These are phyloP conservation scores for Crithidia mellificae DNA, from an alignment of 208 protist species.

Conservation along the genomic window DNA sequence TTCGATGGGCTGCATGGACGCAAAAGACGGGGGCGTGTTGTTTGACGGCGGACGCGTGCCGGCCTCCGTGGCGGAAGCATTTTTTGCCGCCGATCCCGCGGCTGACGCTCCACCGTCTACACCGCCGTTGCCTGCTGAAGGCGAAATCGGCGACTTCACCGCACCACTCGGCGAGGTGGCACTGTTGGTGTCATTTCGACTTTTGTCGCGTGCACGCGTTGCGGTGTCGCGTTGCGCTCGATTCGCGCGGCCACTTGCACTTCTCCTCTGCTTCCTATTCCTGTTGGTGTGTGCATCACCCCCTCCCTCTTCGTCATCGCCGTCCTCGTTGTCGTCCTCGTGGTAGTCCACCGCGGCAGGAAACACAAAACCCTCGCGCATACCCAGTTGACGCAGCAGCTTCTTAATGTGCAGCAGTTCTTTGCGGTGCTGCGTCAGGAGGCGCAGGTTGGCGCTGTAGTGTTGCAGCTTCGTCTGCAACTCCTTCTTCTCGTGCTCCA, in stretches of 20 bases:
- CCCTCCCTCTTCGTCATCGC: no score
- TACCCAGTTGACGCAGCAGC: slow-evolving; percentile 60
- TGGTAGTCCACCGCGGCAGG: slow-evolving; percentile 10
- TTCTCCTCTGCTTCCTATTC: no score
- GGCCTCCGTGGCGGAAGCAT: not conserved
- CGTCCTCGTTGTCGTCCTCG: slow-evolving; percentile 5
- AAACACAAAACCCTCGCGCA: slow-evolving; percentile 48
- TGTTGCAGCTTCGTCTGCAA: slow-evolving; percentile 55
- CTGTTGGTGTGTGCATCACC: not conserved
- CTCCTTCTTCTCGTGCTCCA: slow-evolving; percentile 58
- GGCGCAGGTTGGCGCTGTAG: slow-evolving; percentile 53
- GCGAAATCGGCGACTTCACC: not conserved
- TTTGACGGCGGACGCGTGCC: slow-evolving; percentile 12
- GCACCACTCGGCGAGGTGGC: not conserved
- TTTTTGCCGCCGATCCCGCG: no score
- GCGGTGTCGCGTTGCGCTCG: no score
- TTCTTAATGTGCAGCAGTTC: slow-evolving; percentile 82
- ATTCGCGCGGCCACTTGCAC: no score
- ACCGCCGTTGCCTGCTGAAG: not conserved
- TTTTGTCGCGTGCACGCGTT: not conserved
- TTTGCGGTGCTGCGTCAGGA: slow-evolving; percentile 67
- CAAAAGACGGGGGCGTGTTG: slow-evolving; percentile 15
- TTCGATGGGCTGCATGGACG: slow-evolving; percentile 26
- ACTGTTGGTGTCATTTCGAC: not conserved
- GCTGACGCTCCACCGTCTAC: not conserved